Evolutionary conservation across 768 basidiomycete species (phyloP).

Genomic region (Agaricus sinodeliciosus): DNA sequence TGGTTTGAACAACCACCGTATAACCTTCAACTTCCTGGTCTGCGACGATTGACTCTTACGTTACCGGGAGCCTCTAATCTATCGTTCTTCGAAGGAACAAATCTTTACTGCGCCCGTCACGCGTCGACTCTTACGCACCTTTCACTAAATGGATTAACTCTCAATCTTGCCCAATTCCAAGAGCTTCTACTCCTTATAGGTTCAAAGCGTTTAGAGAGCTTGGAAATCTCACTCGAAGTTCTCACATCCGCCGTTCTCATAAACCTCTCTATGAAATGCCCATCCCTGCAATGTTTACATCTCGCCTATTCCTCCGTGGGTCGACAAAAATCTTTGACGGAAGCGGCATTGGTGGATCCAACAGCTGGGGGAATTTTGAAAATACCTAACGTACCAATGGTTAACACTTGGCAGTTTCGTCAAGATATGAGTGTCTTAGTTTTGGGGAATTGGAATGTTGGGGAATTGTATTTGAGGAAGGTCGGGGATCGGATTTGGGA

Average conservation of each 20-base stretch:
- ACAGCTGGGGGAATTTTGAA: constrained; percentile 6
- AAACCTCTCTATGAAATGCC: constrained; percentile 5
- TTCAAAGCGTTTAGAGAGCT: neutral
- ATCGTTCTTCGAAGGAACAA: constrained; percentile 2
- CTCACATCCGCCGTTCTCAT: constrained; percentile 7
- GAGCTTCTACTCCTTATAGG: constrained; percentile 5
- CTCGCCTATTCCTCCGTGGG: constrained; percentile 4
- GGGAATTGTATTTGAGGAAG: neutral
- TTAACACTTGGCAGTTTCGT: constrained; percentile 8
- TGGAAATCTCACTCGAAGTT: constrained; percentile 6
- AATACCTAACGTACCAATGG: constrained; percentile 7
- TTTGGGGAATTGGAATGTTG: neutral
- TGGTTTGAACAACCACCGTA: constrained; percentile 9
- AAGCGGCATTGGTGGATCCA: constrained; percentile 4
- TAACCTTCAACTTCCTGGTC: neutral
- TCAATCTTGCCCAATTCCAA: constrained; percentile 5
- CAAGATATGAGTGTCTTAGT: constrained; percentile 7
- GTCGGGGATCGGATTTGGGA: constrained; percentile 1
- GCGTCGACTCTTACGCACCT: constrained; percentile 4
- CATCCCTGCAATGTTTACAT: neutral
- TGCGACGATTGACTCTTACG: neutral
- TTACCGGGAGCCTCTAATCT: constrained; percentile 1
- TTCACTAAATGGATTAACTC: neutral
- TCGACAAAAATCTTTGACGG: constrained; percentile 3
- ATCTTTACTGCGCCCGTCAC: constrained; percentile 7